A percentile compares a stretch with the other conserved stretches of the same genome.
These are phyloP conservation scores for Leishmania gerbilli DNA, from an alignment of 208 protist genomes.

Conservation along the genomic window DNA sequence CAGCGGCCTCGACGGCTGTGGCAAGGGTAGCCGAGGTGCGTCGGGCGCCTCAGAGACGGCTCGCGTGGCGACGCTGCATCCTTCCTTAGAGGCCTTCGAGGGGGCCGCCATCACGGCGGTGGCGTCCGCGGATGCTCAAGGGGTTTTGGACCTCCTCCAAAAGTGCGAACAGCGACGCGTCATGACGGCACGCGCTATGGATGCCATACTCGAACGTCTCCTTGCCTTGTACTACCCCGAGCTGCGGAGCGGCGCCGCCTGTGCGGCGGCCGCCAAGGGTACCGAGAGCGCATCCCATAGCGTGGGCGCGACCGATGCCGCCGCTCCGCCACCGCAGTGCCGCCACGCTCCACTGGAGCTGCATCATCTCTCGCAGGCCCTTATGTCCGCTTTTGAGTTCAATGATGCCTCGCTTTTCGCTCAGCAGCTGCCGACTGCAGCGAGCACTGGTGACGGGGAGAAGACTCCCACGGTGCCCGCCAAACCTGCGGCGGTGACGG, in stretches of 20 bases:
- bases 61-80: slow-evolving; percentile 18
- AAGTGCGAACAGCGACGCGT: slow-evolving; percentile 64
- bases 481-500: neutral
- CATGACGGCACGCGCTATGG: slow-evolving; percentile 67
- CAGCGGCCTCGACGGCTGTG: neutral
- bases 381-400: slow-evolving; percentile 18
- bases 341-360: slow-evolving; percentile 12
- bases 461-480: neutral
- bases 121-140: slow-evolving; percentile 36
- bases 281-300: neutral
- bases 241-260: neutral
- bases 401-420: slow-evolving; percentile 26
- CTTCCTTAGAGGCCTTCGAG: slow-evolving; percentile 53
- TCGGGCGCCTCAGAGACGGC: neutral
- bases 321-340: neutral
- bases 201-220: slow-evolving; percentile 44
- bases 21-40: neutral
- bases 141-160: slow-evolving; percentile 59
- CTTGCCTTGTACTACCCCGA: slow-evolving; percentile 44
- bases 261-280: neutral
- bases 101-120: slow-evolving; percentile 38
- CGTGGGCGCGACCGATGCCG: neutral
- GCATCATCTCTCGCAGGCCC: slow-evolving; percentile 26
- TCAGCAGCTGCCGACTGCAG: slow-evolving; percentile 3
- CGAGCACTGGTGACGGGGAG: neutral